Conservation (phyloP, 2,329 filamentous ascomycete species). For the Aspergillus clavatus region DNA sequence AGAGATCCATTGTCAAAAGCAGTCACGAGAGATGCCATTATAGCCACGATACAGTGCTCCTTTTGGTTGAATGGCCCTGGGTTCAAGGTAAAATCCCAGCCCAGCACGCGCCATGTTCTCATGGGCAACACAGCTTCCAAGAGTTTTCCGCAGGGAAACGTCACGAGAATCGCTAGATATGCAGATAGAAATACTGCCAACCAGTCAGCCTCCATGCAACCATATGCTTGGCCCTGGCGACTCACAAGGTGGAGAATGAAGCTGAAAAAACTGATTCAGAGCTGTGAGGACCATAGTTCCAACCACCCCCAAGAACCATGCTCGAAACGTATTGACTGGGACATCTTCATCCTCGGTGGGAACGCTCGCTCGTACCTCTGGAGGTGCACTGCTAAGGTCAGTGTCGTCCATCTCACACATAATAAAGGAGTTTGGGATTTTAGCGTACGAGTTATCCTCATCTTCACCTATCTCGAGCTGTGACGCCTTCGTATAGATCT, state of each 20-base stretch:
- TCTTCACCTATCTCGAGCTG: background rate
- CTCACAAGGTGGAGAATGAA: slow-evolving; percentile 11
- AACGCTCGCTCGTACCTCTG: slow-evolving; percentile 17
- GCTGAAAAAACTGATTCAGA: slow-evolving; percentile 16
- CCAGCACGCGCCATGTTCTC: slow-evolving; percentile 1
- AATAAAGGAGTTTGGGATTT: too few relatives aligned
- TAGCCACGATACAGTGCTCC: slow-evolving; percentile 13
- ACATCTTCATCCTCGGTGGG: slow-evolving; percentile 13
- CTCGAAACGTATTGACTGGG: slow-evolving; percentile 23
- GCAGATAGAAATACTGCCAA: slow-evolving; percentile 7
- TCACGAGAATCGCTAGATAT: slow-evolving; percentile 11
- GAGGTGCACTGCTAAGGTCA: background rate
- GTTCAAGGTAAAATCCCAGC: slow-evolving; percentile 20
- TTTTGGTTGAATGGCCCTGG: slow-evolving; percentile 30
- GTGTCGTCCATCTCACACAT: too few relatives aligned
- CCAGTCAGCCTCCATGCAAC: background rate
- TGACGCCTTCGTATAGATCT: background rate
- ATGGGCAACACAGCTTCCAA: slow-evolving; percentile 8
- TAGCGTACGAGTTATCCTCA: background rate
- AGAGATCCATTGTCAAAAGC: slow-evolving; percentile 10
- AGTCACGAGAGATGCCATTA: slow-evolving; percentile 11
- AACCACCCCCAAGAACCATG: slow-evolving; percentile 42
- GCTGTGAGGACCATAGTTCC: slow-evolving; percentile 11
- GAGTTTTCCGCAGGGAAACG: slow-evolving; percentile 9
- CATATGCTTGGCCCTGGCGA: background rate